These are phyloP conservation scores for Yamadazyma triangularis DNA, from an alignment of 1,139 yeast genomes.

Conservation along the genomic window DNA sequence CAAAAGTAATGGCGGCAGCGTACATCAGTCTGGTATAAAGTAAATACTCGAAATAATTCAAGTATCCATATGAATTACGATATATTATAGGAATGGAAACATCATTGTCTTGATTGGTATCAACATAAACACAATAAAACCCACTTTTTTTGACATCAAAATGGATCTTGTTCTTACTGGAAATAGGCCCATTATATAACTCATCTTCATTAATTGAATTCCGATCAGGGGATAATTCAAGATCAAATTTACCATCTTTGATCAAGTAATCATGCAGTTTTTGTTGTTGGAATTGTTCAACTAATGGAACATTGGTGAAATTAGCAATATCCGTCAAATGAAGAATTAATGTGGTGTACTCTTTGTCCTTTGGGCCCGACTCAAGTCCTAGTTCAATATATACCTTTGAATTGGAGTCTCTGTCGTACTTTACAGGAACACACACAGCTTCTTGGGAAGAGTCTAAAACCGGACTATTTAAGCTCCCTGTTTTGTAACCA, in stretches of 20 bases:
- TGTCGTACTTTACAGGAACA: neutral
- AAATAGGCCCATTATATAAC: constrained; percentile 4
- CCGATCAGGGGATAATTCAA: constrained; percentile 6
- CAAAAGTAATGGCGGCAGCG: constrained; percentile 14
- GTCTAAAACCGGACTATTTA: no score
- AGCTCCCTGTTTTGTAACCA: no score
- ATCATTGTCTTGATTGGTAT: constrained; percentile 15
- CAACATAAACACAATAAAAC: constrained; percentile 31
- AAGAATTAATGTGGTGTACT: constrained; percentile 23
- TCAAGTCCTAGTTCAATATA: neutral
- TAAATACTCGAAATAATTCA: constrained; percentile 16
- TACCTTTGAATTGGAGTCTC: neutral
- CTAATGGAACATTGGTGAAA: neutral
- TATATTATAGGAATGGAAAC: constrained; percentile 16
- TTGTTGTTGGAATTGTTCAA: constrained; percentile 20
- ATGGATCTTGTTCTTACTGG: constrained; percentile 6
- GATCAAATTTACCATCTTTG: constrained; percentile 8
- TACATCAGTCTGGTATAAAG: constrained; percentile 17
- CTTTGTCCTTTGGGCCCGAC: constrained; percentile 2
- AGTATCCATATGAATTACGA: constrained; percentile 26
- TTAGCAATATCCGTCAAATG: constrained; percentile 18
- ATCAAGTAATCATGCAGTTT: constrained; percentile 11
- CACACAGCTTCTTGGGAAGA: no score
- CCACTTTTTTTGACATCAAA: constrained; percentile 15
- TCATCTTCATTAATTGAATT: constrained; percentile 11